Base-by-base conservation (phyloP, 495 filamentous ascomycete species). In the Letharia lupina region DNA sequence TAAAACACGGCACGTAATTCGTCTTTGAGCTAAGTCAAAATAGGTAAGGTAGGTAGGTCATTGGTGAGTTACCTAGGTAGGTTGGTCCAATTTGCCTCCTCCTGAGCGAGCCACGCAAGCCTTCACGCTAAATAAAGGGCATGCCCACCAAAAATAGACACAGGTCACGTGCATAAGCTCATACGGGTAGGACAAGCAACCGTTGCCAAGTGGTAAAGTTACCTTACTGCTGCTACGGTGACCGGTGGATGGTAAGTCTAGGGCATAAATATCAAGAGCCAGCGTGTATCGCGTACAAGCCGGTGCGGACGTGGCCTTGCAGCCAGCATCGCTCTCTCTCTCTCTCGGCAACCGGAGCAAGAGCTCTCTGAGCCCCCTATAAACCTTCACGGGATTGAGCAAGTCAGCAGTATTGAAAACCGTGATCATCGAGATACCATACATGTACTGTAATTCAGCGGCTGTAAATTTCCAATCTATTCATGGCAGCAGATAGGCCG, bases 271-370 rank as follows among this genome's bases (percentile, higher is more conserved):
- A 9, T 1, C 8, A 9, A 48, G 20, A 48, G 45, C 45, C 20
- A 9, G 20, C 7, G 45, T 10, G 7, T 48, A 48, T 7, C 7
- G 28, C 1, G 1, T 28, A 52, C 23, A 2, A 12, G 35, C 28
- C n/a, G 44, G 48, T 31, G 52, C 52, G 52, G 52, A 56, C 52
- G 52, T 56, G 52, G 52, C 52, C 31, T 56, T 56, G 52, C 52
- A 56, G 48, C 31, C 28, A 56, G 31, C 23, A 56, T 33, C 23
- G n/a, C 52, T 31, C 41, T 12, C 41, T 11, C 4, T 44, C 41
- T 28, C 0, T 28, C 23, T 28, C 23, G 50, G 23, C 23, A 54
- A 28, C 23, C 10, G 13, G 15, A 54, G 28, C 28, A 35, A 16
- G 35, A 16, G 28, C 12, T 13, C 18, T 2, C 10, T 13, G 13